These are phyloP conservation scores for Notholithocarpus densiflorus DNA, from an alignment of 306 rosid genomes.

Conservation along the genomic window DNA sequence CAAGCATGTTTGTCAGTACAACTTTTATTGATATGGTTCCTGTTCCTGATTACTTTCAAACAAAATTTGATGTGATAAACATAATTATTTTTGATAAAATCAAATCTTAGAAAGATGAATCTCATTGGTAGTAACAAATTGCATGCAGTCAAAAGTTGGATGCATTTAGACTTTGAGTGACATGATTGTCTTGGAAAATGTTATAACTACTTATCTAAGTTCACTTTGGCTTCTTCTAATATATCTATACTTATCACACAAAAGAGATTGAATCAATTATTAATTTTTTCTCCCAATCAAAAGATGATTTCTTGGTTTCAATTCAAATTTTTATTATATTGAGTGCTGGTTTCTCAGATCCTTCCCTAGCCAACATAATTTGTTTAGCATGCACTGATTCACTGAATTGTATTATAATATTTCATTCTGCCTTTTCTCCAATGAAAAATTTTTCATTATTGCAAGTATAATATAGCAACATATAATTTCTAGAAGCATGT, in stretches of 20 bases:
- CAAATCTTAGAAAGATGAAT: not conserved
- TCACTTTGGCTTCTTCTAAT: no score
- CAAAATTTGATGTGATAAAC: not conserved
- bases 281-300: not conserved
- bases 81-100: not conserved
- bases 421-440: not conserved
- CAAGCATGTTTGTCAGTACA: slow-evolving; percentile 2
- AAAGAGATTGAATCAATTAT: not conserved
- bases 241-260: not conserved
- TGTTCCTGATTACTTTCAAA: not conserved
- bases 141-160: not conserved
- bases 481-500: not conserved
- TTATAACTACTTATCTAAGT: not conserved
- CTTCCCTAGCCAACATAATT: not conserved
- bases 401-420: not conserved
- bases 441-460: not conserved
- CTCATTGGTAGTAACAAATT: not conserved
- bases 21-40: not conserved
- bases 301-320: not conserved
- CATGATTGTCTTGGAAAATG: not conserved
- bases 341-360: not conserved
- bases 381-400: not conserved
- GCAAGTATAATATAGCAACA: not conserved
- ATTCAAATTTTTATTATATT: not conserved
- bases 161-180: not conserved